Percentiles rank a stretch among this genome's conserved stretches.
Evolutionary conservation across 2,329 filamentous ascomycete genomes (phyloP).

Genomic region (Aspergillus sp.): DNA sequence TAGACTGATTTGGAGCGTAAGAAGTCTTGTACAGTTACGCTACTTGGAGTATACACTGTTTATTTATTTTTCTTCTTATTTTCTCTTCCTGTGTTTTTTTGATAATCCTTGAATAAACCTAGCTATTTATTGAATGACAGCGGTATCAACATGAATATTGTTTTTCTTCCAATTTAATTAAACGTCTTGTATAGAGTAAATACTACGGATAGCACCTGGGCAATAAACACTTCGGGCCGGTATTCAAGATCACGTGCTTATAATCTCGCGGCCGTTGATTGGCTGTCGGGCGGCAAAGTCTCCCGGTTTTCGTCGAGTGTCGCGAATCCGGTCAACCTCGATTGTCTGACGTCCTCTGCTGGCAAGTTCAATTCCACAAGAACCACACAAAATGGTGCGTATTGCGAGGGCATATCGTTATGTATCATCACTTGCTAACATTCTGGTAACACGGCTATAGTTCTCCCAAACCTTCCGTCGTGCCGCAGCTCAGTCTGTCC

Average conservation of each 20-base stretch:
- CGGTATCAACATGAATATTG: background rate
- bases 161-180: background rate
- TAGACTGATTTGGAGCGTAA: constrained; percentile 38
- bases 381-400: constrained; percentile 33
- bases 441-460: constrained; percentile 15
- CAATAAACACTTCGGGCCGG: no score
- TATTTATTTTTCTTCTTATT: constrained; percentile 21
- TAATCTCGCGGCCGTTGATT: constrained; percentile 26
- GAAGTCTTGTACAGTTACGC: constrained; percentile 32
- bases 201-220: no score
- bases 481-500: constrained; percentile 38
- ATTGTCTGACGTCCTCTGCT: constrained; percentile 20
- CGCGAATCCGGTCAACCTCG: constrained; percentile 14
- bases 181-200: background rate
- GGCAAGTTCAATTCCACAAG: constrained; percentile 24
- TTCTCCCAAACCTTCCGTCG: constrained; percentile 38
- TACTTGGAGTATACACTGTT: constrained; percentile 22
- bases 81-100: constrained; percentile 5
- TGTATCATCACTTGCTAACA: constrained; percentile 17
- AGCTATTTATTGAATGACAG: constrained; percentile 2
- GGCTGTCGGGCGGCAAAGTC: constrained; percentile 23
- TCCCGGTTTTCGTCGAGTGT: constrained; percentile 37
- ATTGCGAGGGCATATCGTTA: background rate
- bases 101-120: constrained; percentile 7
- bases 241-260: constrained; percentile 19